Evolutionary conservation across 177 flowering plant species (phyloP).

Genomic region (Vitis hybrid): DNA sequence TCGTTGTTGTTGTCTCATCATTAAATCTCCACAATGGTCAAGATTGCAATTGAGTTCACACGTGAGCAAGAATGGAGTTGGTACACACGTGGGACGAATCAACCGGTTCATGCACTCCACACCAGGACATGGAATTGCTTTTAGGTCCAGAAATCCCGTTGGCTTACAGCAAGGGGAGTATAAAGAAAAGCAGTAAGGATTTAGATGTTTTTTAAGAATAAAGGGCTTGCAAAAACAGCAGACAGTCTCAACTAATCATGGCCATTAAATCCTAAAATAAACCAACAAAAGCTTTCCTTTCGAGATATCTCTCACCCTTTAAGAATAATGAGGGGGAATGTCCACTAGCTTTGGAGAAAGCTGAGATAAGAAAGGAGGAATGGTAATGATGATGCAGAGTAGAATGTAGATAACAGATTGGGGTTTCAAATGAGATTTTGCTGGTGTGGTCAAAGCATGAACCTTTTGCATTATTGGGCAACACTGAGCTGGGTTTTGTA

Average conservation of each 20-base stretch:
- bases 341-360: constrained; percentile 36
- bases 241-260: constrained; percentile 27
- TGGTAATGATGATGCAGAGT: constrained; percentile 39
- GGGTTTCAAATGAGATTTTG: constrained; percentile 8
- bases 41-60: constrained; percentile 11
- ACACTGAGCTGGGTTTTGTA: constrained; percentile 37
- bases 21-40: neutral
- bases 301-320: constrained; percentile 30
- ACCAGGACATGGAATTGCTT: constrained; percentile 39
- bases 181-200: constrained; percentile 5
- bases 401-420: constrained; percentile 22
- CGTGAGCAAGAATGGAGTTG: neutral
- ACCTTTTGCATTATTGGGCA: constrained; percentile 42
- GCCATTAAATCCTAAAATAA: constrained; percentile 16
- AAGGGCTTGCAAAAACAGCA: constrained; percentile 12
- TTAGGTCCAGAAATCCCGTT: constrained; percentile 4
- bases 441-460: constrained; percentile 34
- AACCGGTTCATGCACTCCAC: constrained; percentile 3
- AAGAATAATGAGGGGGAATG: constrained; percentile 32
- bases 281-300: constrained; percentile 15
- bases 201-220: neutral
- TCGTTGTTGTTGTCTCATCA: constrained; percentile 5
- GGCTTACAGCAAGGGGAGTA: constrained; percentile 7
- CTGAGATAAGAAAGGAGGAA: constrained; percentile 13
- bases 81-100: constrained; percentile 2